A percentile compares a stretch with the other conserved stretches of the same genome.
Evolutionary conservation across 805 yeast genomes (phyloP).

Genomic region (Suhomyces vadensis): DNA sequence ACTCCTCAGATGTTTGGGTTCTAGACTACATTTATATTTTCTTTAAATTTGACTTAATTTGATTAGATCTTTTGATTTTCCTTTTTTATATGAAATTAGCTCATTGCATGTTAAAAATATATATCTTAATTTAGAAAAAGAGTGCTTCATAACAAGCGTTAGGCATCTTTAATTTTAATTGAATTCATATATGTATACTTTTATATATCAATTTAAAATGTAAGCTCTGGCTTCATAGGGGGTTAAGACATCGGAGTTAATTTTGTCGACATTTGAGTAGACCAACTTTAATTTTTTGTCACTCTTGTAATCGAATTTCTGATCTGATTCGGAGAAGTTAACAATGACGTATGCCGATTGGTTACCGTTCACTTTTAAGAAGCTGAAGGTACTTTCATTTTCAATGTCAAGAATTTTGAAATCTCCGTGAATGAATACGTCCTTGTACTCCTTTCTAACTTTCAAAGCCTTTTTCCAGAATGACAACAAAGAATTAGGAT

Average conservation of each 20-base stretch:
- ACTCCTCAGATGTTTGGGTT: conserved; percentile 1
- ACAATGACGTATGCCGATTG: conserved; percentile 38
- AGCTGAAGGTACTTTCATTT: conserved; percentile 43
- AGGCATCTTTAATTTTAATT: no score
- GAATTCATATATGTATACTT: no score
- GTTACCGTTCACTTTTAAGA: conserved; percentile 36
- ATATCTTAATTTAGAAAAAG: no score
- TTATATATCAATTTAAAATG: conserved; percentile 17
- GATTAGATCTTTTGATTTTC: background rate
- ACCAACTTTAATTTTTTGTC: conserved; percentile 32
- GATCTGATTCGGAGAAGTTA: conserved; percentile 41
- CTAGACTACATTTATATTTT: background rate
- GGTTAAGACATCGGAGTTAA: conserved; percentile 26
- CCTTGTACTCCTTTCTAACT: conserved; percentile 46
- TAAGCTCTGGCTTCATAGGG: conserved; percentile 51
- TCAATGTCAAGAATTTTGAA: conserved; percentile 46
- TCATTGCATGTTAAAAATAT: no score
- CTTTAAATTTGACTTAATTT: background rate
- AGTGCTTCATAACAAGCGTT: no score
- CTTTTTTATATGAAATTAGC: no score
- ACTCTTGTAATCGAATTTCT: conserved; percentile 29
- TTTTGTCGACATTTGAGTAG: conserved; percentile 30
- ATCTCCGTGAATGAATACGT: conserved; percentile 47
- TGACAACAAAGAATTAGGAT: conserved; percentile 44
- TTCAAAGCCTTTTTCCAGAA: conserved; percentile 47